A percentile compares a stretch with the other conserved stretches of the same genome.
Evolutionary conservation across 192 early-diverging fungal genomes (phyloP).

Genomic region (Blastocladiella britannica): DNA sequence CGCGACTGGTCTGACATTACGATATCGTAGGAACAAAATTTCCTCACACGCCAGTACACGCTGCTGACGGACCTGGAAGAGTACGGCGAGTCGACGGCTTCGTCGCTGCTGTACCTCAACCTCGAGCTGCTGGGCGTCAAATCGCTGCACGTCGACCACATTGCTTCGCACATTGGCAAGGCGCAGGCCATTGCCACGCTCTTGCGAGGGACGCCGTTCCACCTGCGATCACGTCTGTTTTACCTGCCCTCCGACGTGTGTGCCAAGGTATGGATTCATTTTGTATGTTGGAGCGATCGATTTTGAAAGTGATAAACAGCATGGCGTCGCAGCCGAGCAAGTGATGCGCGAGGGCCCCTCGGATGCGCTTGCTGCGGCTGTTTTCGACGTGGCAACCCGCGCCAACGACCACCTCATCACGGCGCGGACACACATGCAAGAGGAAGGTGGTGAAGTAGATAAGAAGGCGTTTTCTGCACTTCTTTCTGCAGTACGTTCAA

Average conservation of each 20-base stretch:
- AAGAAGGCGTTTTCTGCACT: slow-evolving; percentile 45
- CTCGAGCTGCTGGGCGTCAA: slow-evolving; percentile 65
- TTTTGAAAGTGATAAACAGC: slow-evolving; percentile 17
- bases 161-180: slow-evolving; percentile 74
- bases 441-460: slow-evolving; percentile 20
- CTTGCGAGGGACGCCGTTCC: slow-evolving; percentile 49
- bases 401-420: slow-evolving; percentile 58
- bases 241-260: slow-evolving; percentile 55
- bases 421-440: slow-evolving; percentile 35
- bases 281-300: neutral
- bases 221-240: slow-evolving; percentile 41
- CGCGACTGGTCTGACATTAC: neutral
- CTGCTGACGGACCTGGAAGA: slow-evolving; percentile 56
- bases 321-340: slow-evolving; percentile 52
- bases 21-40: slow-evolving; percentile 16
- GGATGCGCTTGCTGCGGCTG: slow-evolving; percentile 45
- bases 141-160: slow-evolving; percentile 68
- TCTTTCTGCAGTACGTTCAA: slow-evolving; percentile 31
- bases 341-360: slow-evolving; percentile 35
- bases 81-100: slow-evolving; percentile 73
- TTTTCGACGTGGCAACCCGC: slow-evolving; percentile 68
- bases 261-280: slow-evolving; percentile 31
- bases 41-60: slow-evolving; percentile 43
- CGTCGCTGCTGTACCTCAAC: slow-evolving; percentile 71
- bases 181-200: slow-evolving; percentile 62